Evolutionary conservation across 1,139 yeast species (phyloP), one percentile per base, ranked within the genome.

Genomic region (Komagataea norvegica): DNA sequence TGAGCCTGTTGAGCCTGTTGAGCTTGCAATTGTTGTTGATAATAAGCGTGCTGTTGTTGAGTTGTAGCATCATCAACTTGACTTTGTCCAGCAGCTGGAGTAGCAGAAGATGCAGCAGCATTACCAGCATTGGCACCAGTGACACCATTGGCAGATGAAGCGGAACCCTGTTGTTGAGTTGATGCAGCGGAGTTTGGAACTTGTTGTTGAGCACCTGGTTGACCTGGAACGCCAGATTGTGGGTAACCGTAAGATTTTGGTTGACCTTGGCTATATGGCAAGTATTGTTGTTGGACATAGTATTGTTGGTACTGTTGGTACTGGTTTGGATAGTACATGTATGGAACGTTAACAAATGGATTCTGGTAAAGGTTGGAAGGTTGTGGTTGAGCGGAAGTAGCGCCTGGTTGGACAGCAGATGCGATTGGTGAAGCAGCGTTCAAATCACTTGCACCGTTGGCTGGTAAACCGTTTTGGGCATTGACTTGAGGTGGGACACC

Each of bases 381-480:
- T 25, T 25, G 60, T 40, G 48, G 58, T 38, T 48, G 56, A 26
- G 42, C 37, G 22, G 41, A 26, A n/a, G 36, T 34, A 22, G 41
- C 20, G 27, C 37, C 45, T 50, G 58, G 55, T 41, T 51, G 56
- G 29, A 44, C 49, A 25, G 46, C 27, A 7, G 54, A 39, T 22
- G 46, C 35, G 26, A 48, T 53, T 41, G 57, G 57, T 18, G 57
- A 53, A 30, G 55, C 54, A 25, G 51, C 33, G 10, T 33, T 25
- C 29, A 51, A 34, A 10, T 51, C 56, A 36, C 44, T 17, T 31
- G 37, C 22, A 14, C 40, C 37, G 28, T 34, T 23, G n/a, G n/a
- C n/a, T 34, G 31, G 36, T 27, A 27, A 21, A 36, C 40, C 44
- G 33, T 28, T 34, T 29, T 45, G 52, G 11, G 48, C 29, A 29